Evolutionary conservation across 805 yeast genomes (phyloP).

Genomic region (Myxozyma nipponensis): DNA sequence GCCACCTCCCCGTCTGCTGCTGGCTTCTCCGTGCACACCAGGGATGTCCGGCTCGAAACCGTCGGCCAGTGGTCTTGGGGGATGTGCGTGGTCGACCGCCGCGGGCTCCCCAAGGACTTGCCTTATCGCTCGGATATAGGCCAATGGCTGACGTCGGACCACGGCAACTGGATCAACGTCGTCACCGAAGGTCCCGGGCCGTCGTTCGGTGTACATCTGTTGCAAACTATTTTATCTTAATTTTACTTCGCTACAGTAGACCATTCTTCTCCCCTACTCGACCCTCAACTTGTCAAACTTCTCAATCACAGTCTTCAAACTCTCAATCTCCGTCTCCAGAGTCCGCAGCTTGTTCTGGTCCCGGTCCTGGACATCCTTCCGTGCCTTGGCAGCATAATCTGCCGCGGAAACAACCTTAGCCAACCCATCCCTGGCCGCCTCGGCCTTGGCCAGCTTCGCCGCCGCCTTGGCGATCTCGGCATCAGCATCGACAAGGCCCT

Average conservation of each 20-base stretch:
- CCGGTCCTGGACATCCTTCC: conserved; percentile 71
- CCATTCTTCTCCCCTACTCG: conserved; percentile 1
- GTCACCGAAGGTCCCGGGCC: conserved; percentile 29
- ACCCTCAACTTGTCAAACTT: conserved; percentile 77
- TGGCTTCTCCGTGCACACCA: conserved; percentile 16
- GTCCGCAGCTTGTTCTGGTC: conserved; percentile 66
- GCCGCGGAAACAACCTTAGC: conserved; percentile 65
- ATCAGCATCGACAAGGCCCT: conserved; percentile 91
- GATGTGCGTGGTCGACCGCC: conserved; percentile 37
- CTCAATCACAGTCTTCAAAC: conserved; percentile 78
- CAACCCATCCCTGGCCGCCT: conserved; percentile 56
- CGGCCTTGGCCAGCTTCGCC: conserved; percentile 67
- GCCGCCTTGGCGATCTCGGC: conserved; percentile 81
- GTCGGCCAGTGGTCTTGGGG: conserved; percentile 42
- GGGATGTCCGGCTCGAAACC: conserved; percentile 41
- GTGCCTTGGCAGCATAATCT: conserved; percentile 85
- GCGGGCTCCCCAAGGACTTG: conserved; percentile 32
- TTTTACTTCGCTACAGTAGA: background rate
- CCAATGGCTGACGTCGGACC: conserved; percentile 29
- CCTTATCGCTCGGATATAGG: conserved; percentile 23
- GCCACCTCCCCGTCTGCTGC: conserved; percentile 27
- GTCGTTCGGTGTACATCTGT: conserved; percentile 25
- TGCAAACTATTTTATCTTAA: conserved; percentile 23
- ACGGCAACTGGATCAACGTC: conserved; percentile 30
- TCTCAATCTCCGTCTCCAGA: conserved; percentile 80